Evolutionary conservation across 208 protist genomes (phyloP).

Genomic region (Leishmania arabica): DNA sequence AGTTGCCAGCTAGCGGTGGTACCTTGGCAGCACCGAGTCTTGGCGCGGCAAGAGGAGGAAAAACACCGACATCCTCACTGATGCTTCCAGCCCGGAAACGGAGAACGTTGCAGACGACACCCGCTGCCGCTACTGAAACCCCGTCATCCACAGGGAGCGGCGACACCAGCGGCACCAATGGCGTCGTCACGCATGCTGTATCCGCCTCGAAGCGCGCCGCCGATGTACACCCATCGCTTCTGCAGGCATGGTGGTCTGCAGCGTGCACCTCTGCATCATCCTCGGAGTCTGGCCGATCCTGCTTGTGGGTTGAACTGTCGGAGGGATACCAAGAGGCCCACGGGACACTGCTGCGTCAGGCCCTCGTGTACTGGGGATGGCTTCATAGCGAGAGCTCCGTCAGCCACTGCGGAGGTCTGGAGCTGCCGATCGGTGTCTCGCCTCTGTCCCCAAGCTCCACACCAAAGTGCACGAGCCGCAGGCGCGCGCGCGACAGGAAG

Average conservation of each 20-base stretch:
- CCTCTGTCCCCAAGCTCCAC: not conserved
- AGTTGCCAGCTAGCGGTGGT: not conserved
- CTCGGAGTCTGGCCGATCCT: not conserved
- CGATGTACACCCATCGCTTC: not conserved
- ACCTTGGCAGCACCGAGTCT: not conserved
- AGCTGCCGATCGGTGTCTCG: not conserved
- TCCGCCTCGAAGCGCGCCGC: not conserved
- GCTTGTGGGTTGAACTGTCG: slow-evolving; percentile 29
- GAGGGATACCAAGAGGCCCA: slow-evolving; percentile 20
- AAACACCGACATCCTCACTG: not conserved
- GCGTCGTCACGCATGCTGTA: not conserved
- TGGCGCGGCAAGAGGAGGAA: not conserved
- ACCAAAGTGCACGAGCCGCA: slow-evolving; percentile 12
- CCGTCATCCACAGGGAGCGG: not conserved
- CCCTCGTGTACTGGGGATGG: slow-evolving; percentile 31
- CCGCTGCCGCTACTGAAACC: not conserved
- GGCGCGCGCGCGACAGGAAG: not conserved
- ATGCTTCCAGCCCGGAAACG: not conserved
- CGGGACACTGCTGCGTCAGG: slow-evolving; percentile 22
- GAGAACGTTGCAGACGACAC: not conserved
- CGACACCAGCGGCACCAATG: not conserved
- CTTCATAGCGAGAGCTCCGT: slow-evolving; percentile 5
- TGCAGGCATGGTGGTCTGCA: slow-evolving; percentile 13
- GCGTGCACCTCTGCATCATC: not conserved
- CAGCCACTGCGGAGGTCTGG: not conserved